Base-by-base conservation (phyloP, 2,329 filamentous ascomycete genomes). In the Stemphylium vesicarium region DNA sequence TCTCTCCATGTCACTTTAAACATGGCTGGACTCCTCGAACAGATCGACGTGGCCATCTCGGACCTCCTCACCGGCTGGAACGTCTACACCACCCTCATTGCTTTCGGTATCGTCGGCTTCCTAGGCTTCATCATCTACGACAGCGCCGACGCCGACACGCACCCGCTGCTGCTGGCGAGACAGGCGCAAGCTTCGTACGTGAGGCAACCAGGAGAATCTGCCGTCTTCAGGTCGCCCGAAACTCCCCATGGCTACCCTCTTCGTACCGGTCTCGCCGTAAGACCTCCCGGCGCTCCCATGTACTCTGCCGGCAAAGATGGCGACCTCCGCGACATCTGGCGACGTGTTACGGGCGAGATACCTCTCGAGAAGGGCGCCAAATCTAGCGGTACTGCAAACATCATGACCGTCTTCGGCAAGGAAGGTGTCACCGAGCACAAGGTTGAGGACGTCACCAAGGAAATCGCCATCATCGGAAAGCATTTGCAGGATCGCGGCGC, bases 281-380 rank as follows among this genome's bases (percentile, higher is more conserved):
- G 92, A 78, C 89, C 92, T 50, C 79, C 88, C 0, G 89, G 88
- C 38, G 86, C 89, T 40, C 89, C 91, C 41, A 92, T 92, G 77
- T 97, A 93, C 90, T 84, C 89, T 9, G 81, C 84, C 52, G 94
- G 94, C 43, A 87, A 90, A 51, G 88, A 96, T 74, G 95, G 95
- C 39, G 94, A 99, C 68, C 80, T 99, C 62, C 85, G 94, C 50
- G 94, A 99, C 76, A 82, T 99, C 52, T 99, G 95, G 95, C 86
- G 88, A 60, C 84, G 85, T 69, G 89, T 87, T 37, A 81, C 88
- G 9, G 81, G 81, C 50, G 91, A 91, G 44, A 79, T 84, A 8
- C 77, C 84, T 13, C 84, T 87, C 51, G 85, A 87, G 32, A 84
- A 88, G 40, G 88, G 87, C 29, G 82, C 84, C 86, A 87, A 32